Evolutionary conservation across 257 asterid species (phyloP).

Genomic region (Salvia rosmarinus): DNA sequence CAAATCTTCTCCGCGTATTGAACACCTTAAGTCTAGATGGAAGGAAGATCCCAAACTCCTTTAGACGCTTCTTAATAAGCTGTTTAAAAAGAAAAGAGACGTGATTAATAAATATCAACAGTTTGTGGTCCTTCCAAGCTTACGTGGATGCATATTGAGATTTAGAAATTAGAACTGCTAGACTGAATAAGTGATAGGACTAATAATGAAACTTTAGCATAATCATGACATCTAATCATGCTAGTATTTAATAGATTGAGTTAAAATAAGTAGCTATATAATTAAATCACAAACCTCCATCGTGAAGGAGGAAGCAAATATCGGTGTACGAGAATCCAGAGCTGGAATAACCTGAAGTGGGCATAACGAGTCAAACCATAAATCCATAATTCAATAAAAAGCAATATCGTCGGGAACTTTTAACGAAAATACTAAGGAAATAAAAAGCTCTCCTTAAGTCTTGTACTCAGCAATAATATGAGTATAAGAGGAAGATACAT

Average conservation of each 20-base stretch:
- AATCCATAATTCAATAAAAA: conserved; percentile 17
- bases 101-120: neutral
- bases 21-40: conserved; percentile 92
- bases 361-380: conserved; percentile 25
- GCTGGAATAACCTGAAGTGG: conserved; percentile 90
- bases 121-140: conserved; percentile 22
- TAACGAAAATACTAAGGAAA: neutral
- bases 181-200: conserved; percentile 6
- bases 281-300: conserved; percentile 81
- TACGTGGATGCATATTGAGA: neutral
- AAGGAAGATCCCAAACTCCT: conserved; percentile 93
- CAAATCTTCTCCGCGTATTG: conserved; percentile 73
- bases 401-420: conserved; percentile 1
- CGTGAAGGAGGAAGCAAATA: conserved; percentile 95
- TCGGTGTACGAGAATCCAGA: conserved; percentile 85
- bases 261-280: conserved; percentile 14
- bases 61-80: conserved; percentile 93
- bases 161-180: neutral
- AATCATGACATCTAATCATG: neutral
- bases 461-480: too few relatives aligned
- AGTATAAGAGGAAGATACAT: conserved; percentile 27
- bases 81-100: conserved; percentile 43
- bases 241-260: conserved; percentile 23
- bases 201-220: conserved; percentile 5
- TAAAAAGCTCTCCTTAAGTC: conserved; percentile 3